Conservation (phyloP, 805 yeast genomes). For the Candida takata region DNA sequence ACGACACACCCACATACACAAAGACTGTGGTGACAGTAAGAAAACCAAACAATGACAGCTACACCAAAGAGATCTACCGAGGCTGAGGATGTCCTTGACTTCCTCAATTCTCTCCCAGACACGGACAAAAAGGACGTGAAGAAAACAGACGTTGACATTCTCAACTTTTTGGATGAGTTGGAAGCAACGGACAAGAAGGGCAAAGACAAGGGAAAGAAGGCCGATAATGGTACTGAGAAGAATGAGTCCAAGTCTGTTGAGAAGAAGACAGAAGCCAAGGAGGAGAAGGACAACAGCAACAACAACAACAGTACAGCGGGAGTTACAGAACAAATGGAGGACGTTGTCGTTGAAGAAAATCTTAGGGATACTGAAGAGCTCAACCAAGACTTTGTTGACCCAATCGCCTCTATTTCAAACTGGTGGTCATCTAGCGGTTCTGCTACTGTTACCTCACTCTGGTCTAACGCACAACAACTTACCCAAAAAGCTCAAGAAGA, state of each 20-base stretch:
- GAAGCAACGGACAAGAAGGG: slow-evolving; percentile 33
- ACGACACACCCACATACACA: too few relatives aligned
- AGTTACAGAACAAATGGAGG: neutral
- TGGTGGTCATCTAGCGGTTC: slow-evolving; percentile 78
- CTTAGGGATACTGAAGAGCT: too few relatives aligned
- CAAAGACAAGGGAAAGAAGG: slow-evolving; percentile 2
- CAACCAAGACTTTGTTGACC: slow-evolving; percentile 38
- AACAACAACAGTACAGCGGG: neutral
- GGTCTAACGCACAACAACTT: slow-evolving; percentile 57
- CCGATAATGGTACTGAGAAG: too few relatives aligned
- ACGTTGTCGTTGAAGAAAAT: too few relatives aligned
- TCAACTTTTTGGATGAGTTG: slow-evolving; percentile 53
- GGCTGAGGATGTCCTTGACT: slow-evolving; percentile 72
- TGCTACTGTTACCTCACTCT: slow-evolving; percentile 52
- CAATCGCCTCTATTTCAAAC: slow-evolving; percentile 55
- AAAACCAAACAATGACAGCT: slow-evolving; percentile 9
- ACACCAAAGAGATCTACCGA: slow-evolving; percentile 35
- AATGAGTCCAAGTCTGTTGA: too few relatives aligned
- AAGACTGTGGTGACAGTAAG: too few relatives aligned
- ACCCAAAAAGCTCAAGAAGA: slow-evolving; percentile 31
- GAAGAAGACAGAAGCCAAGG: slow-evolving; percentile 14
- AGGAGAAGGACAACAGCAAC: slow-evolving; percentile 12
- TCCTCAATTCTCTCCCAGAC: slow-evolving; percentile 74
- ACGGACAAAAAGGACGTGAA: slow-evolving; percentile 20
- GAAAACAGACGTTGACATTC: slow-evolving; percentile 26